Percentiles rank a stretch among this genome's conserved stretches.
Evolutionary conservation across 2,329 filamentous ascomycete species (phyloP).

Genomic region (Aureobasidium sp.): DNA sequence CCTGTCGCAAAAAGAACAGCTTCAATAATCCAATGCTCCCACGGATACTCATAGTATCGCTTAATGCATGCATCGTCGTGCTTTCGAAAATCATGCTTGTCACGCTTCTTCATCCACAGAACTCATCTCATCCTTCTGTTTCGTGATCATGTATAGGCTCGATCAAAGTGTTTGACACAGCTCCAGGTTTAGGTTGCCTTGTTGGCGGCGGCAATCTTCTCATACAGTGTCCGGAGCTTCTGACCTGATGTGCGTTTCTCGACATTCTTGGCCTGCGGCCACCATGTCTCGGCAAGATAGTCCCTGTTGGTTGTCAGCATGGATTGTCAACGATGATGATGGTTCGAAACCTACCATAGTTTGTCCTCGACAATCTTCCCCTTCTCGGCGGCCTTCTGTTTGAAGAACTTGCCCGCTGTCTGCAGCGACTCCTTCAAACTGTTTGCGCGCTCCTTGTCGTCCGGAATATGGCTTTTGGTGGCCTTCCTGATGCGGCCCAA

Average conservation of each 20-base stretch:
- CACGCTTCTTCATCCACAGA: neutral
- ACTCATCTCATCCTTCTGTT: neutral
- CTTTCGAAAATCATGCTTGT: neutral
- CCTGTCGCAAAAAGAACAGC: conserved; percentile 11
- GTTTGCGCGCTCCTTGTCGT: conserved; percentile 54
- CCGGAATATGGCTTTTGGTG: conserved; percentile 56
- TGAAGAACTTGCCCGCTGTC: conserved; percentile 57
- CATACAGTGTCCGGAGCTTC: conserved; percentile 32
- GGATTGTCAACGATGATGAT: neutral
- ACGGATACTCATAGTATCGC: neutral
- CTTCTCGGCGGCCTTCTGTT: conserved; percentile 34
- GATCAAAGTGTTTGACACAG: neutral
- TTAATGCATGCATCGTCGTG: neutral
- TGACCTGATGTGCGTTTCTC: conserved; percentile 27
- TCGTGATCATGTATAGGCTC: neutral
- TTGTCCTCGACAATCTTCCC: conserved; percentile 24
- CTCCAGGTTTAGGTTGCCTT: neutral
- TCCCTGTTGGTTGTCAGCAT: conserved; percentile 20
- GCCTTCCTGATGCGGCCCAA: conserved; percentile 54
- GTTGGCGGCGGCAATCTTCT: conserved; percentile 25
- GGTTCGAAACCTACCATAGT: conserved; percentile 24
- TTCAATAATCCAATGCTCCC: conserved; percentile 14
- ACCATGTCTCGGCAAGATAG: conserved; percentile 29
- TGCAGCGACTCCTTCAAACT: conserved; percentile 56
- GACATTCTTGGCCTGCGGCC: conserved; percentile 30